phyloP scores from a whole-genome alignment of 2,329 filamentous ascomycete species.

The Microascus cirrosus region DNA sequence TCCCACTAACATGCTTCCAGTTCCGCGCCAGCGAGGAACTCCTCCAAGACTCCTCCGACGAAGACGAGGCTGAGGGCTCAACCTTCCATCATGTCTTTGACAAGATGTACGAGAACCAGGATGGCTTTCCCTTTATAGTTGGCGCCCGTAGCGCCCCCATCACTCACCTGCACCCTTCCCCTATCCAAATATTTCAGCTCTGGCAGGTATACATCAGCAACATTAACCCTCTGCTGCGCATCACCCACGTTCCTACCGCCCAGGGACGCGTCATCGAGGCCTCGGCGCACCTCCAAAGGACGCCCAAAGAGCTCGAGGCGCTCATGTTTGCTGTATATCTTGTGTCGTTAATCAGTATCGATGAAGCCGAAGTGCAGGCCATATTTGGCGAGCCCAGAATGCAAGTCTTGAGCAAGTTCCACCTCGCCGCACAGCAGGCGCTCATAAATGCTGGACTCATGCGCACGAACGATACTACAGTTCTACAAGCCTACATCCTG shows the following conservation, averaged over 20 bases:
- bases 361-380: slow-evolving; percentile 40
- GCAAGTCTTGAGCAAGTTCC: slow-evolving; percentile 39
- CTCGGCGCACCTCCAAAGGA: slow-evolving; percentile 39
- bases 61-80: slow-evolving; percentile 39
- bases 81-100: slow-evolving; percentile 48
- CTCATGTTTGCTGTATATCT: slow-evolving; percentile 59
- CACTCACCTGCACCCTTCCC: slow-evolving; percentile 37
- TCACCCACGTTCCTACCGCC: slow-evolving; percentile 55
- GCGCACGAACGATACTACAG: slow-evolving; percentile 50
- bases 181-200: slow-evolving; percentile 49
- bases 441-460: slow-evolving; percentile 58
- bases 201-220: slow-evolving; percentile 64
- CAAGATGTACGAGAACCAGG: slow-evolving; percentile 43
- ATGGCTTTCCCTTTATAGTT: slow-evolving; percentile 47
- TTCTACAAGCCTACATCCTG: slow-evolving; percentile 56
- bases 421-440: slow-evolving; percentile 50
- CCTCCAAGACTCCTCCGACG: slow-evolving; percentile 38
- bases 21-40: slow-evolving; percentile 38
- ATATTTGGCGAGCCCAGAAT: slow-evolving; percentile 43
- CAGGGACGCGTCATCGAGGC: slow-evolving; percentile 55
- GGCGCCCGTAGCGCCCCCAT: slow-evolving; percentile 31
- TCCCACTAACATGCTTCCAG: slow-evolving; percentile 17
- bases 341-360: slow-evolving; percentile 46
- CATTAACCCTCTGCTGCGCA: slow-evolving; percentile 57
- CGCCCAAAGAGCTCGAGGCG: slow-evolving; percentile 47